Conservation (phyloP, 1,284 basidiomycete genomes). For the Neonothopanus nambi region DNA sequence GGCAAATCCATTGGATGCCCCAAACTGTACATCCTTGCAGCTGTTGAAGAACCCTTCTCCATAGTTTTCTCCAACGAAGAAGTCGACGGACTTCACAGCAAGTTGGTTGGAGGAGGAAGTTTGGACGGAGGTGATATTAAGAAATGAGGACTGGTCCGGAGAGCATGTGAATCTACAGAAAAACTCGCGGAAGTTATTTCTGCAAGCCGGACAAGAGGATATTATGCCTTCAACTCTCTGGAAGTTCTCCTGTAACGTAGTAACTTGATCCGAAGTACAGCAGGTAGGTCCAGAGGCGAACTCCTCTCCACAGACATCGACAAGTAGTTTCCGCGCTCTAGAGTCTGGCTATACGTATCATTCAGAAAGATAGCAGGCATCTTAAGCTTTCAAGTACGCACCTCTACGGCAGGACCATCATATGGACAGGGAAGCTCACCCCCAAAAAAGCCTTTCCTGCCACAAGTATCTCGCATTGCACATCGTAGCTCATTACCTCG, state of each 20-base stretch:
- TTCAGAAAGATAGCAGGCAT: too few relatives aligned
- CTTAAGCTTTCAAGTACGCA: slow-evolving; percentile 35
- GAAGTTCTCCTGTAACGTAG: slow-evolving; percentile 78
- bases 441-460: slow-evolving; percentile 74
- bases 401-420: slow-evolving; percentile 72
- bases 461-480: slow-evolving; percentile 81
- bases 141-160: slow-evolving; percentile 81
- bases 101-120: slow-evolving; percentile 55
- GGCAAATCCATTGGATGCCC: slow-evolving; percentile 90
- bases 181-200: slow-evolving; percentile 94
- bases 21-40: slow-evolving; percentile 93
- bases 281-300: slow-evolving; percentile 75
- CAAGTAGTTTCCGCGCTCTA: slow-evolving; percentile 51
- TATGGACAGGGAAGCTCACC: slow-evolving; percentile 86
- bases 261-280: slow-evolving; percentile 82
- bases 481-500: slow-evolving; percentile 34
- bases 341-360: slow-evolving; percentile 26
- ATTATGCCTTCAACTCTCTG: slow-evolving; percentile 80
- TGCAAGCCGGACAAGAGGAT: slow-evolving; percentile 93
- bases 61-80: slow-evolving; percentile 74
- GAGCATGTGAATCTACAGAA: slow-evolving; percentile 98
- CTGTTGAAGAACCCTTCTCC: slow-evolving; percentile 86
- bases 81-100: slow-evolving; percentile 87
- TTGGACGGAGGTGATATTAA: slow-evolving; percentile 84
- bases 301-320: slow-evolving; percentile 77